phyloP scores from a whole-genome alignment of 768 basidiomycete species.

The Xerocomus brunneocitrinus region DNA sequence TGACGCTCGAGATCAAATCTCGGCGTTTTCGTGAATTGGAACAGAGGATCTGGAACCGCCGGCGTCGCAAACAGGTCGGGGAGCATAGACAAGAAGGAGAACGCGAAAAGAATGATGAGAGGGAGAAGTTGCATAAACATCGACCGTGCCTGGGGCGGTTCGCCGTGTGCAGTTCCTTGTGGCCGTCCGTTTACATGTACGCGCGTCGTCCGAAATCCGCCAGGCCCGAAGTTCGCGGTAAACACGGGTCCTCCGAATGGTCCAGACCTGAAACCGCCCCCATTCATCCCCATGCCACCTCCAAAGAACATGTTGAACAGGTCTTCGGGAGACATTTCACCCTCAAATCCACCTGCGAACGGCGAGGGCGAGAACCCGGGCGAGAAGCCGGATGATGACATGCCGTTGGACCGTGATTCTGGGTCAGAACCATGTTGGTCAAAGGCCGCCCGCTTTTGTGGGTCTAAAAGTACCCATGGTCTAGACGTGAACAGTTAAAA shows the following conservation, averaged over 20 bases:
- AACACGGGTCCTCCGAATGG: constrained; percentile 55
- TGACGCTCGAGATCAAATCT: constrained; percentile 66
- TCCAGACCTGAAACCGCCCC: constrained; percentile 52
- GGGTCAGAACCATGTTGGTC: constrained; percentile 87
- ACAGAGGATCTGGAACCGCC: constrained; percentile 72
- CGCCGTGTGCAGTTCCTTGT: constrained; percentile 33
- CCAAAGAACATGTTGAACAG: constrained; percentile 99
- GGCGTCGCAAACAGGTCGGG: constrained; percentile 70
- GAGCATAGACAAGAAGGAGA: constrained; percentile 78
- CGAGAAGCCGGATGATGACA: constrained; percentile 51
- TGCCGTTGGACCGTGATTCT: constrained; percentile 73
- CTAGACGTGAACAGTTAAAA: constrained; percentile 1
- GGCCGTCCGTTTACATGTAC: constrained; percentile 40
- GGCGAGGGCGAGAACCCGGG: constrained; percentile 47
- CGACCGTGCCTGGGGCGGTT: constrained; percentile 48
- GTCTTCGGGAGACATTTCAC: constrained; percentile 92
- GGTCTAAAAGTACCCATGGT: constrained; percentile 42
- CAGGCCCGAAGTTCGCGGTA: constrained; percentile 71
- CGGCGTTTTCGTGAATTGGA: constrained; percentile 59
- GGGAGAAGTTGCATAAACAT: constrained; percentile 77
- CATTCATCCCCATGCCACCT: constrained; percentile 42
- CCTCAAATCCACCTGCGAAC: constrained; percentile 60
- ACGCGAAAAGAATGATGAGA: constrained; percentile 74
- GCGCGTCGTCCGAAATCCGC: constrained; percentile 74
- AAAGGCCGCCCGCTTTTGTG: constrained; percentile 83